Base-by-base conservation (phyloP, 2,329 filamentous ascomycete species). In the Pezicula rhizophila region DNA sequence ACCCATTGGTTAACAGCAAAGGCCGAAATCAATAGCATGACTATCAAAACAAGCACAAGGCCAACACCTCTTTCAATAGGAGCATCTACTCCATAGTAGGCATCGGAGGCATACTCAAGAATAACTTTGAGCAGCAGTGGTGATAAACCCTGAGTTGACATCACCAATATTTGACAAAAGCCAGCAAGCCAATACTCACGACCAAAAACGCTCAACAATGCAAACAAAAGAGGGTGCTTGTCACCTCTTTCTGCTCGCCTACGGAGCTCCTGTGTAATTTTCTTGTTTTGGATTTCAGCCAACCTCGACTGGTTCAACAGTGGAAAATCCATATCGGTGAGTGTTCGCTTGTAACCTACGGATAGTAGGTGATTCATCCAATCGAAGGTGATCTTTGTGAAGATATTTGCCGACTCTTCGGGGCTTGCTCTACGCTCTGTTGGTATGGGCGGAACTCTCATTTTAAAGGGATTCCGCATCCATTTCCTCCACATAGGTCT, bases 1-100 rank as follows among this genome's bases (percentile, higher is more conserved):
- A 44, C 17, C 17, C 18, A 48, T 15, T 48, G 46, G 35, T 45
- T 48, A 8, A 45, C n/a, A 12, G 34, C 20, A 48, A 45, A 39
- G 15, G 25, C 31, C 10, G 17, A 20, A 5, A 48, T 10, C 7
- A 20, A 39, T 12, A 31, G 18, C 41, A 48, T 37, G 2, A 15
- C 20, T 17, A 39, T 33, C 8, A 48, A 11, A 11, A 14, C 40
- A 12, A 48, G 34, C 11, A 45, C 46, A 28, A 35, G 35, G 14
- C 46, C 46, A 14, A 48, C 34, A 23, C 46, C 46, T 20, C 11
- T 14, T 8, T 17, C 26, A 31, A 45, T 15, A 10, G 46, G 41
- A 8, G 39, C 11, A 20, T 41, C 8, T 28, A 45, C 33, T 8
- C 28, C 41, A 23, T 48, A 41, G 23, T 48, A 48, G 8, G 46